Evolutionary conservation across 2,329 filamentous ascomycete species (phyloP).

Genomic region (Beauveria pseudobassiana): DNA sequence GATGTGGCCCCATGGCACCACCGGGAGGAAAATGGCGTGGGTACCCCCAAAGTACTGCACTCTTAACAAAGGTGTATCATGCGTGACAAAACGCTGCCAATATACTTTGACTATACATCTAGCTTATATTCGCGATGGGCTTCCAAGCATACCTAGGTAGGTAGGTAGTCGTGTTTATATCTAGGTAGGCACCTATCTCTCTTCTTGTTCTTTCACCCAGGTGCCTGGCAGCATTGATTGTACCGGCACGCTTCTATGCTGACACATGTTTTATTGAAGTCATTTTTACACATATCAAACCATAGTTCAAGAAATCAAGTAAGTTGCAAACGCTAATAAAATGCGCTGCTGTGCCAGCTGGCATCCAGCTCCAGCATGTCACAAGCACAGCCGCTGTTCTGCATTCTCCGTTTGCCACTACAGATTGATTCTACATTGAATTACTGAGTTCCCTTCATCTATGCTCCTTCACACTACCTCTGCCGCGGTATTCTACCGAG

Average conservation of each 20-base stretch:
- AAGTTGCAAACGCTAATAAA: background rate
- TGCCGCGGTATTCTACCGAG: background rate
- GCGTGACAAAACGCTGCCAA: background rate
- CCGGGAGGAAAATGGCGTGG: background rate
- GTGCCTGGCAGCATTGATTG: background rate
- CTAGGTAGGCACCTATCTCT: too few species aligned
- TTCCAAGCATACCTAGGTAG: background rate
- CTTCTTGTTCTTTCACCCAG: background rate
- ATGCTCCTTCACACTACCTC: background rate
- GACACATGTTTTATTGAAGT: background rate
- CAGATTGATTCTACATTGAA: background rate
- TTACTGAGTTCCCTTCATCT: background rate
- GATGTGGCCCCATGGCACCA: background rate
- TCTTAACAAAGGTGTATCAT: too few species aligned
- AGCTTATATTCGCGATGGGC: background rate
- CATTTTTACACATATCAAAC: too few species aligned
- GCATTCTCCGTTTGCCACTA: background rate
- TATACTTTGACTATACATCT: background rate
- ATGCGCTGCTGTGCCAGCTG: background rate
- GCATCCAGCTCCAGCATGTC: background rate
- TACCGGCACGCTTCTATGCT: background rate
- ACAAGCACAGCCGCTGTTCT: background rate
- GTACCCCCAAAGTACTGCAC: background rate
- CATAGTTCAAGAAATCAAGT: background rate
- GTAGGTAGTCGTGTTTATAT: too few species aligned